Conservation (phyloP, 225 moss, liverwort and hornwort species). For the Pseudoscleropodium purum region DNA sequence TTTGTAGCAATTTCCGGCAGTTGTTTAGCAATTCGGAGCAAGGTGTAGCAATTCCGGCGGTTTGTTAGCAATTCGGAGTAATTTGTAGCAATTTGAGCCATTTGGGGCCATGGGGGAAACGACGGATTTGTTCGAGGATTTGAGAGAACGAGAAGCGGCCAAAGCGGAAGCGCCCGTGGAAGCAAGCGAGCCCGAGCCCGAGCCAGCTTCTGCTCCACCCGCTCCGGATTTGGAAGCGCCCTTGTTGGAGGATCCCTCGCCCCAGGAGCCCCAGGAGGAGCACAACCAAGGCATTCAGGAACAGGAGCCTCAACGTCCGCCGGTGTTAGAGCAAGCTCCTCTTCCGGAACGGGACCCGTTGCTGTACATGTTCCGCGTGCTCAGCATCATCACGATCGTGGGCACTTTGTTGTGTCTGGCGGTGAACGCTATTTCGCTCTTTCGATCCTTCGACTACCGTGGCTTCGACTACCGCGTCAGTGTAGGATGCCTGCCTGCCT, state of each 20-base stretch:
- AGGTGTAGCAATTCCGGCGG: too few species aligned
- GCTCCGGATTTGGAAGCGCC: constrained; percentile 30
- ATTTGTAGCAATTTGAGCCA: neutral
- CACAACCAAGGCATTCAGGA: constrained; percentile 10
- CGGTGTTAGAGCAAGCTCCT: constrained; percentile 17
- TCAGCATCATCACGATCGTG: constrained; percentile 50
- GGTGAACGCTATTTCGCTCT: constrained; percentile 65
- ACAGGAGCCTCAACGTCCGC: neutral
- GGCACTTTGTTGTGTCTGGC: constrained; percentile 50
- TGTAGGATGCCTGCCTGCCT: constrained; percentile 19
- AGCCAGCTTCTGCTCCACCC: neutral
- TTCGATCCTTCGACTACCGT: constrained; percentile 69
- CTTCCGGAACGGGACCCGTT: constrained; percentile 14
- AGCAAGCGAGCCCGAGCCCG: neutral
- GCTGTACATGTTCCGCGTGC: constrained; percentile 28
- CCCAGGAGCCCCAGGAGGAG: neutral
- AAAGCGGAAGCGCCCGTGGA: neutral
- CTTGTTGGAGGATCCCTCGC: constrained; percentile 17
- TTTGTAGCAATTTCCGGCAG: neutral
- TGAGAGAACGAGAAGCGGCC: constrained; percentile 10
- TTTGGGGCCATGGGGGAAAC: neutral
- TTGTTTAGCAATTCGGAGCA: neutral
- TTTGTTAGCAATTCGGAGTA: neutral
- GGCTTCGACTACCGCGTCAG: constrained; percentile 66
- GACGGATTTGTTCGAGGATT: constrained; percentile 26